Percentiles rank a stretch among this genome's conserved stretches.
phyloP scores from a whole-genome alignment of 805 yeast genomes.

The Saccharomycopsis olivae region DNA sequence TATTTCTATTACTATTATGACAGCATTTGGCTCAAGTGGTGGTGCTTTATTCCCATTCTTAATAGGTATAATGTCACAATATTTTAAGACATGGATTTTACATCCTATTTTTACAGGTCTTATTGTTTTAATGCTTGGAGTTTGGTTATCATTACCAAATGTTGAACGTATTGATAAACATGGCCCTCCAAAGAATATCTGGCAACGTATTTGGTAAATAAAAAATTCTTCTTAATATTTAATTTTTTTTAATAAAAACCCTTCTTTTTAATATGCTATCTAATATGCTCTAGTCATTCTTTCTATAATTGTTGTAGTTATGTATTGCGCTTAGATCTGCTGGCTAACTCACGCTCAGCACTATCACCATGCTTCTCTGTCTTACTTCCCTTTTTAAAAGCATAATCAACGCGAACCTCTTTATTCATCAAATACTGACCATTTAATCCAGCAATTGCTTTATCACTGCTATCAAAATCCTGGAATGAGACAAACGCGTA shows the following conservation, averaged over 20 bases:
- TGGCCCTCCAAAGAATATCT: slow-evolving; percentile 18
- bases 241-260: too few relatives aligned
- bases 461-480: slow-evolving; percentile 58
- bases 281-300: not conserved
- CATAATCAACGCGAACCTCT: slow-evolving; percentile 53
- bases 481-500: slow-evolving; percentile 58
- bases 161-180: slow-evolving; percentile 26
- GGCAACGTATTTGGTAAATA: slow-evolving; percentile 22
- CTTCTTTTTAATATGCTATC: not conserved
- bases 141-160: slow-evolving; percentile 37
- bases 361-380: slow-evolving; percentile 67
- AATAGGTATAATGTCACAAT: slow-evolving; percentile 39
- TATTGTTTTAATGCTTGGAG: slow-evolving; percentile 25
- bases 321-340: slow-evolving; percentile 34
- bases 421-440: slow-evolving; percentile 61
- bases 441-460: slow-evolving; percentile 58
- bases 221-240: not conserved
- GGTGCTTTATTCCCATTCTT: slow-evolving; percentile 48
- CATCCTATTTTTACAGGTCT: slow-evolving; percentile 37
- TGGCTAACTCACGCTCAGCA: slow-evolving; percentile 62
- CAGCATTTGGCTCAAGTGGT: slow-evolving; percentile 48
- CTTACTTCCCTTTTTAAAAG: slow-evolving; percentile 51
- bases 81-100: slow-evolving; percentile 36
- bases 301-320: not conserved
- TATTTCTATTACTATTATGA: slow-evolving; percentile 38